phyloP scores from a whole-genome alignment of 2,329 filamentous ascomycete species.

The Aspergillus fischeri region DNA sequence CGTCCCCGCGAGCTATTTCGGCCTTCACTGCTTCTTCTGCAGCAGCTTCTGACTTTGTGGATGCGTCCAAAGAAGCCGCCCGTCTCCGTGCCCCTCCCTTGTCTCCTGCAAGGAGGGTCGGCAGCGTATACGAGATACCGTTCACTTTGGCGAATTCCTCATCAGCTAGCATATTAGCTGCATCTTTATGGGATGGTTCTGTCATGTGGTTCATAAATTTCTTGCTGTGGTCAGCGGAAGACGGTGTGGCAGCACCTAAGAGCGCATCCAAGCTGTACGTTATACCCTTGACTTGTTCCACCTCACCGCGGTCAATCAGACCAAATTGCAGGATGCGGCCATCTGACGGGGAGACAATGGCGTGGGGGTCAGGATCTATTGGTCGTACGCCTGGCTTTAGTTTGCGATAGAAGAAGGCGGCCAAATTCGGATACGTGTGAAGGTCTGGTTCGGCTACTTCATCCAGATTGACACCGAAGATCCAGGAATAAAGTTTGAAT shows the following conservation, averaged over 20 bases:
- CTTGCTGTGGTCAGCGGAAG: slow-evolving; percentile 36
- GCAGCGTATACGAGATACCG: slow-evolving; percentile 90
- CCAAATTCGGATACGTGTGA: slow-evolving; percentile 84
- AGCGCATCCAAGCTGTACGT: slow-evolving; percentile 95
- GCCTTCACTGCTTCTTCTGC: slow-evolving; percentile 80
- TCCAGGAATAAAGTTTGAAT: slow-evolving; percentile 84
- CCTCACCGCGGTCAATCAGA: slow-evolving; percentile 84
- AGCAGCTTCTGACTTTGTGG: slow-evolving; percentile 61
- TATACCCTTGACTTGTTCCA: slow-evolving; percentile 98
- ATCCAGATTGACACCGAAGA: slow-evolving; percentile 85
- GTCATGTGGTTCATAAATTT: slow-evolving; percentile 30
- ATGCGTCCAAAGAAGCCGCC: slow-evolving; percentile 66
- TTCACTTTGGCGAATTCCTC: slow-evolving; percentile 94
- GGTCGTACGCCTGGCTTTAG: slow-evolving; percentile 85
- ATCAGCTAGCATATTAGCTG: slow-evolving; percentile 69
- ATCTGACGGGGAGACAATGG: slow-evolving; percentile 82
- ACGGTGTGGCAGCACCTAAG: slow-evolving; percentile 60
- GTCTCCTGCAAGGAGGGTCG: slow-evolving; percentile 74
- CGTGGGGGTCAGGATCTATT: slow-evolving; percentile 73
- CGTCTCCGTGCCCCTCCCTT: slow-evolving; percentile 42
- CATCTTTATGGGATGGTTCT: slow-evolving; percentile 40
- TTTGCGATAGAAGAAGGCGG: slow-evolving; percentile 93
- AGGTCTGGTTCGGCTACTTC: slow-evolving; percentile 88
- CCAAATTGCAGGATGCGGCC: slow-evolving; percentile 90
- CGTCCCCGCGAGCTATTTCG: slow-evolving; percentile 69